Evolutionary conservation across 2,329 filamentous ascomycete genomes (phyloP).

Genomic region (Penicillium sp.): DNA sequence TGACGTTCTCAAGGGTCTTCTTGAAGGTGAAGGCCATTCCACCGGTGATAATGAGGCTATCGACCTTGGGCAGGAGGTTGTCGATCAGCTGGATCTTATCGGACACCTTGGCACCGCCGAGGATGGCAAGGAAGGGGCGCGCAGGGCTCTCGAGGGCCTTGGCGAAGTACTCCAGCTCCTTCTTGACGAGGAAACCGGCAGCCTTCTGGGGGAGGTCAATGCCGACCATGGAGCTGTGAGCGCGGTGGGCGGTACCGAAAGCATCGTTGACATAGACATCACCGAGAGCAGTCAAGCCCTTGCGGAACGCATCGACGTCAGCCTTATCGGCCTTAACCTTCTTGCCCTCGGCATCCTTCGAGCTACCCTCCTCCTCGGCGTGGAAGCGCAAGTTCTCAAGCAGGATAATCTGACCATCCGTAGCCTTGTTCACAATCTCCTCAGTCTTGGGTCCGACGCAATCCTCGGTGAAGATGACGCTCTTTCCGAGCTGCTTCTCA

Average conservation of each 20-base stretch:
- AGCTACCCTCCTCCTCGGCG: conserved; percentile 94
- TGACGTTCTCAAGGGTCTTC: conserved; percentile 89
- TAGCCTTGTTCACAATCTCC: conserved; percentile 78
- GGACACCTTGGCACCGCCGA: conserved; percentile 95
- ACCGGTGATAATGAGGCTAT: conserved; percentile 94
- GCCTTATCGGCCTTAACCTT: conserved; percentile 97
- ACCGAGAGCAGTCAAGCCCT: conserved; percentile 87
- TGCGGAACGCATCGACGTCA: conserved; percentile 88
- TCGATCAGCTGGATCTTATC: conserved; percentile 99
- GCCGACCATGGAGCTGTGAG: conserved; percentile 99
- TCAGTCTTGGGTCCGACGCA: conserved; percentile 87
- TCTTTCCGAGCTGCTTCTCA: conserved; percentile 81
- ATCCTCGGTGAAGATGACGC: conserved; percentile 83
- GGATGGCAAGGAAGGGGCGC: conserved; percentile 96
- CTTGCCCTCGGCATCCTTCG: conserved; percentile 89
- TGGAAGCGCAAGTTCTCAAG: conserved; percentile 99
- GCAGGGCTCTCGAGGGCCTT: conserved; percentile 89
- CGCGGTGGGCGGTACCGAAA: conserved; percentile 96
- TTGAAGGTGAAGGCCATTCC: conserved; percentile 99
- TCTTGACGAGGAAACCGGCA: conserved; percentile 98
- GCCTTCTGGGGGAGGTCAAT: conserved; percentile 94
- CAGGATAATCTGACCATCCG: conserved; percentile 76
- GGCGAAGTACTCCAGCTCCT: conserved; percentile 99
- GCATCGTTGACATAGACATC: conserved; percentile 98
- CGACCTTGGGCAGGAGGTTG: conserved; percentile 96